Evolutionary conservation across 768 basidiomycete genomes (phyloP), one percentile per base, ranked within the genome.

Genomic region (Tylopilus vinaceipallidus): DNA sequence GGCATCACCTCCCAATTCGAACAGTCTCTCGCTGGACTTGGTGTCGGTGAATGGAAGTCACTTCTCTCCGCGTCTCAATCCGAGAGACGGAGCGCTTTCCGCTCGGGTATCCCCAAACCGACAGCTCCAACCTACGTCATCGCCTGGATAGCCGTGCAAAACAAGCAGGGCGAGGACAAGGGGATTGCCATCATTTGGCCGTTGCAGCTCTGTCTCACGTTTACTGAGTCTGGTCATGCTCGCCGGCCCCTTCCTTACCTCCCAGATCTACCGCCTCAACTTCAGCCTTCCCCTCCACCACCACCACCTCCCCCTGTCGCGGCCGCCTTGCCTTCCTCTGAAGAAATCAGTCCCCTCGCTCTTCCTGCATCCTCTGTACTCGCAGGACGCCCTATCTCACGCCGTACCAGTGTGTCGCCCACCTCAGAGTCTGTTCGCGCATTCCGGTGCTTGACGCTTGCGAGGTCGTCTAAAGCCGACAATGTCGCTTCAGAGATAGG

Each of bases 151-250:
- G 77, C 75, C 27, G 84, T 91, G 17, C 80, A 88, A 65, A 88
- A 88, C 58, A 83, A 78, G 53, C 87, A 86, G 55, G 87, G 86
- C 27, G 88, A 91, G 63, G 86, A 88, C 55, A 90, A 89, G 57
- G 88, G 88, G 1, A 70, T 88, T 26, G 72, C 78, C n/a, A 71
- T 86, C 42, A 81, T 91, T 53, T 91, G 88, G 73, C 89, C 90
- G 2, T 67, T 77, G 2, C 66, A 72, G 2, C 77, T 91, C 4
- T 86, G 83, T 54, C 73, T 64, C 69, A 71, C 65, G n/a, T 76
- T 65, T 64, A 73, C 57, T 53, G 65, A 66, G 20, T 64, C 66
- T 46, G 42, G 54, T 10, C 74, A 73, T 55, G 64, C 68, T 41
- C 73, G 75, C 8, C 65, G 69, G 10, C 71, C 74, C 16, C 72